These are phyloP conservation scores for Zygotorulaspora florentina DNA, from an alignment of 805 yeast species.

Conservation along the genomic window DNA sequence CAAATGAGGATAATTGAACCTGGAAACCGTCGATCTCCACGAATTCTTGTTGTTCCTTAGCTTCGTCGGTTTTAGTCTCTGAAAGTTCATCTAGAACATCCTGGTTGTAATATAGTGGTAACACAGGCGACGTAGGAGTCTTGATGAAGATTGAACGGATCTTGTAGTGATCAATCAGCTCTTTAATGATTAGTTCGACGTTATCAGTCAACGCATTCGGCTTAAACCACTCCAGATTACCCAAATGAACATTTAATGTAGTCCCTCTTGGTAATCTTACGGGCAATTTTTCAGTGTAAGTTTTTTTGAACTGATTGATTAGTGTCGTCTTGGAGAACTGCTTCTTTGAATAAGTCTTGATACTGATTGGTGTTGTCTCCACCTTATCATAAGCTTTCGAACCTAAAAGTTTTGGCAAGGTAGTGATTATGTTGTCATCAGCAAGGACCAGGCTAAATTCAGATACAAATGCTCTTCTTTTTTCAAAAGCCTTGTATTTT, in stretches of 20 bases:
- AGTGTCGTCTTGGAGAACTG: constrained; percentile 47
- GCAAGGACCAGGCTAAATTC: constrained; percentile 75
- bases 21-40: constrained; percentile 38
- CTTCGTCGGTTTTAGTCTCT: constrained; percentile 23
- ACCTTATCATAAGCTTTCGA: constrained; percentile 73
- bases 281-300: constrained; percentile 50
- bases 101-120: constrained; percentile 76
- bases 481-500: constrained; percentile 82
- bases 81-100: constrained; percentile 40
- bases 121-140: constrained; percentile 67
- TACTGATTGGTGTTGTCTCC: constrained; percentile 64
- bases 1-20: constrained; percentile 55
- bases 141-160: constrained; percentile 63
- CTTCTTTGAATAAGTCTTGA: constrained; percentile 41
- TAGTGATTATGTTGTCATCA: constrained; percentile 75
- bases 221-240: constrained; percentile 44
- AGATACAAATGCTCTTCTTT: constrained; percentile 66
- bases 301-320: constrained; percentile 54
- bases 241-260: constrained; percentile 61
- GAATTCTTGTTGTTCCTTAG: constrained; percentile 21
- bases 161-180: constrained; percentile 40
- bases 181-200: constrained; percentile 48
- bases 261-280: constrained; percentile 72
- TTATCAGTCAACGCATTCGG: constrained; percentile 56
- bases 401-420: constrained; percentile 80